Conservation (phyloP, 495 filamentous ascomycete genomes). For the Tuber microsphaerosporum region DNA sequence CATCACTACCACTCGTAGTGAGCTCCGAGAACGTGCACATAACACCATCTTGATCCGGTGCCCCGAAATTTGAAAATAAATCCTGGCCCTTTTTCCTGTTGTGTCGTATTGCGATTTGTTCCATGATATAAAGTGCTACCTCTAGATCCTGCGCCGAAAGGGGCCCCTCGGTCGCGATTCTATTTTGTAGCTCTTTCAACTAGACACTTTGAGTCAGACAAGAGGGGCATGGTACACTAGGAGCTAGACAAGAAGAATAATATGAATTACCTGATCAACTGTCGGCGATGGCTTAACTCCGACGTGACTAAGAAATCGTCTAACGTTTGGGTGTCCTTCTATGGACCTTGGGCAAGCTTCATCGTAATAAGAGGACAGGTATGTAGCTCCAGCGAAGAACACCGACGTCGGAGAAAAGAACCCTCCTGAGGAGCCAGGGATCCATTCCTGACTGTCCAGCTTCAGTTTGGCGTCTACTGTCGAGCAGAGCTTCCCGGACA, state of each 20-base stretch:
- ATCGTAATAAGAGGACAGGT: constrained; percentile 23
- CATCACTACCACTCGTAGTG: constrained; percentile 21
- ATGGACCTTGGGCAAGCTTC: constrained; percentile 5
- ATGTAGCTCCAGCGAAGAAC: constrained; percentile 18
- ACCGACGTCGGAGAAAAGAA: constrained; percentile 24
- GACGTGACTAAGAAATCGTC: constrained; percentile 6
- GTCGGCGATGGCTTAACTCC: constrained; percentile 22
- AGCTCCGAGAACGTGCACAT: constrained; percentile 25
- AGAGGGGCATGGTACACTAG: background rate
- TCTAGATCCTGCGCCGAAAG: constrained; percentile 13
- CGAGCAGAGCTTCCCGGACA: background rate
- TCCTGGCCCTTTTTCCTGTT: background rate
- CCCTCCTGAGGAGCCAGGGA: constrained; percentile 17
- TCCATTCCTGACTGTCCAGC: constrained; percentile 23
- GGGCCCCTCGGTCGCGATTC: constrained; percentile 15
- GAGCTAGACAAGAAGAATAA: background rate
- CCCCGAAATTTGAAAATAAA: constrained; percentile 18
- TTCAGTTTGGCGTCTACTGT: background rate
- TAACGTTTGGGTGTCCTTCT: background rate
- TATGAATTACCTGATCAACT: constrained; percentile 25
- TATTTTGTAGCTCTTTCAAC: constrained; percentile 32
- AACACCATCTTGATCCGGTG: constrained; percentile 27
- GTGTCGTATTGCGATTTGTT: constrained; percentile 23
- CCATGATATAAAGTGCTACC: constrained; percentile 31
- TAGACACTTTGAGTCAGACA: background rate